Percentiles rank a stretch among this genome's conserved stretches.
Evolutionary conservation across 2,329 filamentous ascomycete genomes (phyloP).

Genomic region (Ceratocystis destructans): DNA sequence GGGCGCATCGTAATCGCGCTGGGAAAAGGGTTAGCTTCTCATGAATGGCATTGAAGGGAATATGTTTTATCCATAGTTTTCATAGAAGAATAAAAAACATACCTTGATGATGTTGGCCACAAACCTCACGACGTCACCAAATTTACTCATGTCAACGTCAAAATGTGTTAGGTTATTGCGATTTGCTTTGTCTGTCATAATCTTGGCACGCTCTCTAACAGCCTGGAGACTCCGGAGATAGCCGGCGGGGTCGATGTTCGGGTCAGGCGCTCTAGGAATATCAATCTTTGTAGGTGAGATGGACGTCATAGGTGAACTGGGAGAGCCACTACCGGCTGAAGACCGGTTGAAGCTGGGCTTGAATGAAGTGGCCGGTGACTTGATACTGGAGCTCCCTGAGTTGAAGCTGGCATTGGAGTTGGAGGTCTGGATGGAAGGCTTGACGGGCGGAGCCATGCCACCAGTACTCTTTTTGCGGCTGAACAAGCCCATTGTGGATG

Average conservation of each 20-base stretch:
- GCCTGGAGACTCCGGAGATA: constrained; percentile 84
- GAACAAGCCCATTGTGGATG: constrained; percentile 25
- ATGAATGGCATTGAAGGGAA: background rate
- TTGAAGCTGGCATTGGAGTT: constrained; percentile 39
- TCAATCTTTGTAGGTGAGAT: constrained; percentile 56
- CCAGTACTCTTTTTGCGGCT: constrained; percentile 18
- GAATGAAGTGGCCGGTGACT: constrained; percentile 28
- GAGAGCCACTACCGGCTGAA: constrained; percentile 36
- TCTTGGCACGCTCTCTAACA: constrained; percentile 63
- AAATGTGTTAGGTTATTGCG: constrained; percentile 72
- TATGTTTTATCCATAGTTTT: background rate
- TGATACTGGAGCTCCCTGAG: constrained; percentile 38
- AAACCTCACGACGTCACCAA: constrained; percentile 69
- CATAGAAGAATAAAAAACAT: constrained; percentile 23
- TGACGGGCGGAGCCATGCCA: constrained; percentile 10
- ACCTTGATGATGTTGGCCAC: constrained; percentile 94
- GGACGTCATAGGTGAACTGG: constrained; percentile 37
- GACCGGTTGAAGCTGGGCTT: constrained; percentile 35
- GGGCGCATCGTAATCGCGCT: constrained; percentile 42
- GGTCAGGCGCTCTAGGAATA: constrained; percentile 74
- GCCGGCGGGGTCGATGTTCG: constrained; percentile 70
- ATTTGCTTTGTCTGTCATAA: constrained; percentile 65
- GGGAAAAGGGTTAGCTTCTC: background rate
- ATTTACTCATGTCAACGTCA: constrained; percentile 74
- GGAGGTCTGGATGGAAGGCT: constrained; percentile 31